phyloP scores from a whole-genome alignment of 2,329 filamentous ascomycete genomes.

The Xylaria multiplex region DNA sequence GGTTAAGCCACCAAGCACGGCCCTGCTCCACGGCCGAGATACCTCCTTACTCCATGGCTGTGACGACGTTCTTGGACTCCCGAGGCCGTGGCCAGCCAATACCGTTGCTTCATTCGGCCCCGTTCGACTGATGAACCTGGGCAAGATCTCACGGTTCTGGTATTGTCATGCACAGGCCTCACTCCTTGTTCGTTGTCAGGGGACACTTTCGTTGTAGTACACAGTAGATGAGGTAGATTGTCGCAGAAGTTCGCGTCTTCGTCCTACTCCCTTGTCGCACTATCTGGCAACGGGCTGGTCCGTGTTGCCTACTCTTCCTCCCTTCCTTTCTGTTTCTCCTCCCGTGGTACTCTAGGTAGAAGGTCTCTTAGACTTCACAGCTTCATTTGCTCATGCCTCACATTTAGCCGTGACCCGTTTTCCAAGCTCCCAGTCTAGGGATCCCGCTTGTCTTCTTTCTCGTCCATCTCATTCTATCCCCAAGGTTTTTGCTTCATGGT shows the following conservation, averaged over 20 bases:
- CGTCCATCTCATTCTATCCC: slow-evolving; percentile 33
- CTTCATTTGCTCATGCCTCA: slow-evolving; percentile 35
- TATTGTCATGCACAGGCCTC: slow-evolving; percentile 19
- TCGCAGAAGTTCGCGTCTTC: slow-evolving; percentile 23
- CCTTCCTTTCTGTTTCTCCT: slow-evolving; percentile 40
- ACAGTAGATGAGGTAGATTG: slow-evolving; percentile 10
- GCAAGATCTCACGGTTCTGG: slow-evolving; percentile 6
- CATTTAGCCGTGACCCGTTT: slow-evolving; percentile 37
- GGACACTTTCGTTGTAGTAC: neutral
- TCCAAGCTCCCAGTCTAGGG: slow-evolving; percentile 32
- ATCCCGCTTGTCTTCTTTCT: slow-evolving; percentile 35
- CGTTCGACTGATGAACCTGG: slow-evolving; percentile 25
- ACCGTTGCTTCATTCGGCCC: slow-evolving; percentile 1
- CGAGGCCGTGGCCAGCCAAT: slow-evolving; percentile 30
- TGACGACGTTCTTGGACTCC: slow-evolving; percentile 18
- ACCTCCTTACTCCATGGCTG: slow-evolving; percentile 33
- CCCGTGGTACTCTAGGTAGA: slow-evolving; percentile 38
- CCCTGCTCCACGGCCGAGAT: slow-evolving; percentile 38
- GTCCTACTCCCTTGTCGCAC: slow-evolving; percentile 29
- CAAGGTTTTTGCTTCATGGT: slow-evolving; percentile 52
- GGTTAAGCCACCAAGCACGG: slow-evolving; percentile 32
- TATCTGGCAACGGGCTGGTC: slow-evolving; percentile 23
- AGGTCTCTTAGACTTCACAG: slow-evolving; percentile 31
- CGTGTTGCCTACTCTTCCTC: slow-evolving; percentile 23
- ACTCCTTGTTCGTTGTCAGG: neutral